Conservation (phyloP, 306 rosid species). For the Medicago lupulina region DNA sequence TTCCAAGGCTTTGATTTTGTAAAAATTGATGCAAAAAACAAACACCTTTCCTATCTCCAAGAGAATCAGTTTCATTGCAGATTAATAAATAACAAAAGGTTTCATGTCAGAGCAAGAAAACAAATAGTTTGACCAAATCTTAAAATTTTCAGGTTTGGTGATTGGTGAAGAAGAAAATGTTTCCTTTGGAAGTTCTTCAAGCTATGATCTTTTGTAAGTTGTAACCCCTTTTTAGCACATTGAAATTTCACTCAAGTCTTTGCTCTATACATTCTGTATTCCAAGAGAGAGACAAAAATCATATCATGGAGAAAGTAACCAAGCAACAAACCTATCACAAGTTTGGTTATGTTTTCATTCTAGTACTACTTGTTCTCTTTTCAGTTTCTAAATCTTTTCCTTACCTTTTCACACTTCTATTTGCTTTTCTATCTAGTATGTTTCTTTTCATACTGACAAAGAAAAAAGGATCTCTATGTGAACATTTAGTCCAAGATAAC, state of each 20-base stretch:
- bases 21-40: slow-evolving; percentile 30
- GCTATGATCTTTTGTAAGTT: background rate
- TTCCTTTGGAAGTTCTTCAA: slow-evolving; percentile 7
- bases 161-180: background rate
- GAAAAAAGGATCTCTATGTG: slow-evolving; percentile 42
- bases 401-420: slow-evolving; percentile 48
- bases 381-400: slow-evolving; percentile 44
- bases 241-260: too few relatives aligned
- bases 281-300: too few relatives aligned
- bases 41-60: slow-evolving; percentile 45
- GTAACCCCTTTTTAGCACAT: too few relatives aligned
- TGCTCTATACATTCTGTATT: too few relatives aligned
- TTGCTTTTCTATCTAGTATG: slow-evolving; percentile 52
- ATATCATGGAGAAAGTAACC: slow-evolving; percentile 49
- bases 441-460: slow-evolving; percentile 48
- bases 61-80: slow-evolving; percentile 49
- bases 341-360: slow-evolving; percentile 24
- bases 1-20: slow-evolving; percentile 53
- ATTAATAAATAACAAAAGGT: slow-evolving; percentile 40
- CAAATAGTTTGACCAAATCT: background rate
- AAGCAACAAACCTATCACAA: slow-evolving; percentile 38
- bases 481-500: slow-evolving; percentile 34
- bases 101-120: slow-evolving; percentile 35
- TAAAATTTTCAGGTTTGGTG: slow-evolving; percentile 19
- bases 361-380: slow-evolving; percentile 47